Percentiles rank a stretch among this genome's conserved stretches.
These are phyloP conservation scores for Trichoderma brevicompactum DNA, from an alignment of 2,329 filamentous ascomycete species.

Conservation along the genomic window DNA sequence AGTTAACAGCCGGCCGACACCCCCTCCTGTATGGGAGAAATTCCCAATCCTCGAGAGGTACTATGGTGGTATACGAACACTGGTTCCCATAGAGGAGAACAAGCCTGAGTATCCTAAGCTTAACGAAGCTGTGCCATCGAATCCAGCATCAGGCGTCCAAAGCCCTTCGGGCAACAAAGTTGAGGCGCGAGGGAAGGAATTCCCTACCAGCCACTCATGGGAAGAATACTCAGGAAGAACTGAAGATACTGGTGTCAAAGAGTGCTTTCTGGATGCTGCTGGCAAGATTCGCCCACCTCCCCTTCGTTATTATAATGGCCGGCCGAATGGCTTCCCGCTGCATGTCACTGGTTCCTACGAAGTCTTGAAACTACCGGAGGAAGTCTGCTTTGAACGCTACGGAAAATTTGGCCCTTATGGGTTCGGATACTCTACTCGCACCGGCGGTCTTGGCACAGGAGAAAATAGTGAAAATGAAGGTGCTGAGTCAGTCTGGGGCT, in stretches of 20 bases:
- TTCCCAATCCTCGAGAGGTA: conserved; percentile 88
- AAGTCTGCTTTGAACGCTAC: conserved; percentile 92
- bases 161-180: conserved; percentile 25
- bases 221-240: conserved; percentile 41
- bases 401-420: conserved; percentile 89
- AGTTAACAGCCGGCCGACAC: conserved; percentile 52
- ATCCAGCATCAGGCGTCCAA: conserved; percentile 26
- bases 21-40: conserved; percentile 77
- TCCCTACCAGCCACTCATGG: conserved; percentile 42
- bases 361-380: conserved; percentile 74
- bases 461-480: conserved; percentile 83
- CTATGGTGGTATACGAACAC: conserved; percentile 79
- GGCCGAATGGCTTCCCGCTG: conserved; percentile 83
- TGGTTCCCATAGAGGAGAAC: conserved; percentile 70
- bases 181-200: conserved; percentile 31
- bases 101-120: conserved; percentile 78
- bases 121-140: conserved; percentile 54
- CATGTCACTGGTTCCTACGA: conserved; percentile 87
- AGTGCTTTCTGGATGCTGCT: conserved; percentile 78
- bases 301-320: conserved; percentile 74
- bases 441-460: conserved; percentile 82
- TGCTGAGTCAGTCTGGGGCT: conserved; percentile 76
- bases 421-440: conserved; percentile 77
- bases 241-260: conserved; percentile 60
- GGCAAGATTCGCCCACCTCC: conserved; percentile 69